Percentiles rank a stretch among this genome's conserved stretches.
phyloP scores from a whole-genome alignment of 805 yeast genomes.

The Yarrowia hollandica region DNA sequence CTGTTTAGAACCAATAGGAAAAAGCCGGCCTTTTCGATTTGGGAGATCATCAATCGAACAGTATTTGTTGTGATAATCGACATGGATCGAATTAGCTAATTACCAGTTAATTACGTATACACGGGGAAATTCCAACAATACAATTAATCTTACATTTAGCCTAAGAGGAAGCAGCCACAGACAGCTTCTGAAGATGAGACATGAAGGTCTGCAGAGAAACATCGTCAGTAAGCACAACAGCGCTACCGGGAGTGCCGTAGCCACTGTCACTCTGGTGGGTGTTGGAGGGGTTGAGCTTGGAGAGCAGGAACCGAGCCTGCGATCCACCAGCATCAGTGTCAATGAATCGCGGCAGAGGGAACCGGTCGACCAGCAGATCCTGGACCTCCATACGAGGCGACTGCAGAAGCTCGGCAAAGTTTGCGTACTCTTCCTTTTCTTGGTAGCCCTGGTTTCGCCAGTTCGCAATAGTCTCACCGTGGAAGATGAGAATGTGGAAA shows the following conservation, averaged over 20 bases:
- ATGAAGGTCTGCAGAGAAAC: conserved; percentile 92
- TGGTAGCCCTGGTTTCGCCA: conserved; percentile 94
- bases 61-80: no score
- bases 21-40: no score
- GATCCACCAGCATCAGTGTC: conserved; percentile 96
- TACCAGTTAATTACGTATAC: no score
- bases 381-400: conserved; percentile 89
- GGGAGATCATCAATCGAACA: no score
- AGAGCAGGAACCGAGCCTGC: conserved; percentile 89
- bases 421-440: conserved; percentile 78
- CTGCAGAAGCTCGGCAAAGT: conserved; percentile 76
- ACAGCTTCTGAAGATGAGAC: conserved; percentile 89
- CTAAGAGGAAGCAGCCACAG: conserved; percentile 53
- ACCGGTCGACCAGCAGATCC: conserved; percentile 80
- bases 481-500: conserved; percentile 88
- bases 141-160: conserved; percentile 14
- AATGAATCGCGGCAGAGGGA: conserved; percentile 92
- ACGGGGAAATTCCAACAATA: no score
- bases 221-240: conserved; percentile 94
- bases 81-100: no score
- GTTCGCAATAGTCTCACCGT: conserved; percentile 86
- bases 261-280: conserved; percentile 62
- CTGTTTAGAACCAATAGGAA: no score
- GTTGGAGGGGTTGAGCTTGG: conserved; percentile 88
- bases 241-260: conserved; percentile 55